Evolutionary conservation across 2,329 filamentous ascomycete genomes (phyloP), one percentile per base, ranked within the genome.

Genomic region (Biscogniauxia marginata): DNA sequence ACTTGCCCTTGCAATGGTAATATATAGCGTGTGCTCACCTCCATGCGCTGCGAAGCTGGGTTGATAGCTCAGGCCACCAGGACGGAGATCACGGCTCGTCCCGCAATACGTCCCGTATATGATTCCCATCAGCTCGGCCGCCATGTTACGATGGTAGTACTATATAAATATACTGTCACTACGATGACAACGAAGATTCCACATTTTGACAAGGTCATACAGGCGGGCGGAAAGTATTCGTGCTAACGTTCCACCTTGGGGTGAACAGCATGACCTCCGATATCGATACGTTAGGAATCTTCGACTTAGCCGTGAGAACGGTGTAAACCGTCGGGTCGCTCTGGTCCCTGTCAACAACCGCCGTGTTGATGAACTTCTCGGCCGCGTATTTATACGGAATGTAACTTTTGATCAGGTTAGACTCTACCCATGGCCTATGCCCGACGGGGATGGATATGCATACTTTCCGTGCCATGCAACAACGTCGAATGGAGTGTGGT

Each of bases 401-500:
- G 20, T 56, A 61, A 47, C 59, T 65, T 46, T 13, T 18, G 18
- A 19, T 19, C 21, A 8, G 9, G 5, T 20, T 21, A 21, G 21
- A 13, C 4, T 21, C 45, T 20, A 18, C 7, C 21, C 21, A 3
- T n/a, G 8, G 5, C 13, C 4, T 50, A 21, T 30, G 18, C 11
- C 7, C 19, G 22, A 16, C 24, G 20, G 43, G 21, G 16, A 22
- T 20, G 19, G 34, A 11, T 21, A 25, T 21, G 83, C 83, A 67
- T 86, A 86, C 49, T 80, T 81, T 24, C 85, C 85, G 62, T 87
- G 84, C 84, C 85, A 88, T 3, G 84, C 84, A 0, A 86, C 84
- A 2, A 88, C 84, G 59, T 88, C 84, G 59, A 87, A 87, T 0
- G 84, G 84, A 2, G 80, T 85, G 67, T 87, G 84, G 25, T 75